Percentiles rank a stretch among this genome's conserved stretches.
phyloP scores from a whole-genome alignment of 2,329 filamentous ascomycete species.

The Neopestalotiopsis rosae region DNA sequence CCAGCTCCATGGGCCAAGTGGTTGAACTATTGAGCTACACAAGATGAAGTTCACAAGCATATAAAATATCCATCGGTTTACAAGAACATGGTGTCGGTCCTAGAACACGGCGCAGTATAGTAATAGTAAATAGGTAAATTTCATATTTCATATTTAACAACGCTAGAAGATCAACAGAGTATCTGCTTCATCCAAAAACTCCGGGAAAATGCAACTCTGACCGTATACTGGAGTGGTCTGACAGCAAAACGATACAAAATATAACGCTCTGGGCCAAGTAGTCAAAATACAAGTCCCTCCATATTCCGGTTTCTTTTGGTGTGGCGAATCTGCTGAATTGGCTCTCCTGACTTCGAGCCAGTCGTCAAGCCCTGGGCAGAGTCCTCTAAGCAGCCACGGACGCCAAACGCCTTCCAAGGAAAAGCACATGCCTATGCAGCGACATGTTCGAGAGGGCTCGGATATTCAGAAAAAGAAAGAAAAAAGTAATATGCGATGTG shows the following conservation, averaged over 20 bases:
- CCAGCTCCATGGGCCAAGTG: too few relatives aligned
- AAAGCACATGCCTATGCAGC: not conserved
- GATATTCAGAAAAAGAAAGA: not conserved
- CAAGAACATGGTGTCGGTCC: not conserved
- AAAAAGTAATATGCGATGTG: not conserved
- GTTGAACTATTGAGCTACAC: too few relatives aligned
- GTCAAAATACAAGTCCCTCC: not conserved
- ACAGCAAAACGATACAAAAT: slow-evolving; percentile 5
- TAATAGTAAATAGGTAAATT: not conserved
- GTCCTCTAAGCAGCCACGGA: not conserved
- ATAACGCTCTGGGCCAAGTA: not conserved
- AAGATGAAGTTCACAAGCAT: too few relatives aligned
- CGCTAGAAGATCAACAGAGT: not conserved
- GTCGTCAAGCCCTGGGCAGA: not conserved
- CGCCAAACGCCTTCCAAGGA: not conserved
- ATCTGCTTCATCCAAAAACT: slow-evolving; percentile 1
- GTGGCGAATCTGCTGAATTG: not conserved
- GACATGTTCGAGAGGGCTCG: not conserved
- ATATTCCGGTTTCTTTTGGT: not conserved
- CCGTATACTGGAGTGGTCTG: slow-evolving; percentile 1
- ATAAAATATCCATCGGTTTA: not conserved
- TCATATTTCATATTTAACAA: not conserved
- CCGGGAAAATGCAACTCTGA: not conserved
- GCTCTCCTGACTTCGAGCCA: not conserved
- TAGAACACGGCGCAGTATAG: not conserved